Evolutionary conservation across 495 filamentous ascomycete species (phyloP).

Genomic region (Aspergillus incahuasiensis): DNA sequence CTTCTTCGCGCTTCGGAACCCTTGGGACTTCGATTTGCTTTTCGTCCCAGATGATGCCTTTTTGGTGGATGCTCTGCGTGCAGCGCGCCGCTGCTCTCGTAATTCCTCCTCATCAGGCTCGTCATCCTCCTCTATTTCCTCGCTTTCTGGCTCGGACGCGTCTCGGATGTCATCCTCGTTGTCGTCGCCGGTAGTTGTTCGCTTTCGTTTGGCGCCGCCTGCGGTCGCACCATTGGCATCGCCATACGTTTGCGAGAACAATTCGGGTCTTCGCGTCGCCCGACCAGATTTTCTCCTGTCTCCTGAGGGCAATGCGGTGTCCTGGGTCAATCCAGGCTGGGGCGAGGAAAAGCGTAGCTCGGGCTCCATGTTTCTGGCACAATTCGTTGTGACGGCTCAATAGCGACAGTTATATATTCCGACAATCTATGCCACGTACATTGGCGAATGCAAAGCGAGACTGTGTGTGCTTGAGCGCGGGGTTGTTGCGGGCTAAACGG

Average conservation of each 20-base stretch:
- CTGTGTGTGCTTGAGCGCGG: slow-evolving; percentile 18
- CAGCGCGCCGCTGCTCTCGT: slow-evolving; percentile 49
- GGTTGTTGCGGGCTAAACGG: slow-evolving; percentile 8
- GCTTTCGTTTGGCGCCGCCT: slow-evolving; percentile 52
- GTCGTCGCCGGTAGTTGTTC: slow-evolving; percentile 29
- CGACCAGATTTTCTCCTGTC: slow-evolving; percentile 77
- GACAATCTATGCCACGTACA: background rate
- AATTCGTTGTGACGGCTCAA: background rate
- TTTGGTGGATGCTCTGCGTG: slow-evolving; percentile 51
- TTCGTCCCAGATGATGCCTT: slow-evolving; percentile 51
- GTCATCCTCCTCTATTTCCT: slow-evolving; percentile 46
- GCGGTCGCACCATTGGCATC: slow-evolving; percentile 27
- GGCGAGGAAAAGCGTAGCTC: slow-evolving; percentile 31
- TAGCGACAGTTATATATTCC: background rate
- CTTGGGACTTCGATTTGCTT: slow-evolving; percentile 24
- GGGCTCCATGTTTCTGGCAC: slow-evolving; percentile 28
- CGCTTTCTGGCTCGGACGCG: slow-evolving; percentile 48
- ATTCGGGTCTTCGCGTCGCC: slow-evolving; percentile 66
- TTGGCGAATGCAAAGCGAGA: slow-evolving; percentile 1
- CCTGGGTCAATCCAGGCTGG: slow-evolving; percentile 18
- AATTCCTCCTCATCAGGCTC: slow-evolving; percentile 62
- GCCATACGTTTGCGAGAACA: slow-evolving; percentile 49
- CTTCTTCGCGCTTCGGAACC: slow-evolving; percentile 36
- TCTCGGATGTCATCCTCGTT: slow-evolving; percentile 43
- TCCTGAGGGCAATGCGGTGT: slow-evolving; percentile 38